A percentile compares a stretch with the other conserved stretches of the same genome.
Evolutionary conservation across 257 asterid species (phyloP).

Genomic region (Rehmannia glutinosa): DNA sequence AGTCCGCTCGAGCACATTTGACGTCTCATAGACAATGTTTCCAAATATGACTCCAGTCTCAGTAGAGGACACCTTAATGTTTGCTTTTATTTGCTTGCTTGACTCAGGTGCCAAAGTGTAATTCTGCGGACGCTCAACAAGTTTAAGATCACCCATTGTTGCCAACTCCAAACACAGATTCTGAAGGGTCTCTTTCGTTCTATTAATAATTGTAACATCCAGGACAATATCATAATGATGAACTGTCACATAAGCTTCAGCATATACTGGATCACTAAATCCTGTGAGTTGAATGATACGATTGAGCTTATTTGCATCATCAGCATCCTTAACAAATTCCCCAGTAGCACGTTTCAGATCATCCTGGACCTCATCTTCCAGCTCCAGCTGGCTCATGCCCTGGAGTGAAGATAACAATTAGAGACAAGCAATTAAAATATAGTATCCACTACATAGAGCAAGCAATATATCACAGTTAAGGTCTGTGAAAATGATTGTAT

Average conservation of each 20-base stretch:
- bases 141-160: slow-evolving; percentile 97
- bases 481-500: too few species aligned
- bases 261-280: slow-evolving; percentile 96
- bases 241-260: slow-evolving; percentile 94
- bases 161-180: slow-evolving; percentile 93
- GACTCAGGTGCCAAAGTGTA: slow-evolving; percentile 87
- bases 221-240: slow-evolving; percentile 94
- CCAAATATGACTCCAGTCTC: slow-evolving; percentile 98
- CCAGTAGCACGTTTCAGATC: slow-evolving; percentile 97
- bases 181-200: slow-evolving; percentile 94
- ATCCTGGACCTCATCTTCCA: slow-evolving; percentile 92
- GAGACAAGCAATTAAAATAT: neutral
- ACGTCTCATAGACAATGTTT: slow-evolving; percentile 88
- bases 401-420: slow-evolving; percentile 22
- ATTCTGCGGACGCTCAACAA: slow-evolving; percentile 97
- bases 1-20: slow-evolving; percentile 84
- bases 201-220: slow-evolving; percentile 82
- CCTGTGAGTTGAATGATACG: slow-evolving; percentile 94
- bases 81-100: slow-evolving; percentile 93
- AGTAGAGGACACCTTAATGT: slow-evolving; percentile 93
- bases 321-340: slow-evolving; percentile 74
- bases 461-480: neutral
- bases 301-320: slow-evolving; percentile 80
- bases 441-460: neutral
- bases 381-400: slow-evolving; percentile 98